These are phyloP conservation scores for Oryza officinalis DNA, from an alignment of 176 grass and related monocot genomes.

Conservation along the genomic window DNA sequence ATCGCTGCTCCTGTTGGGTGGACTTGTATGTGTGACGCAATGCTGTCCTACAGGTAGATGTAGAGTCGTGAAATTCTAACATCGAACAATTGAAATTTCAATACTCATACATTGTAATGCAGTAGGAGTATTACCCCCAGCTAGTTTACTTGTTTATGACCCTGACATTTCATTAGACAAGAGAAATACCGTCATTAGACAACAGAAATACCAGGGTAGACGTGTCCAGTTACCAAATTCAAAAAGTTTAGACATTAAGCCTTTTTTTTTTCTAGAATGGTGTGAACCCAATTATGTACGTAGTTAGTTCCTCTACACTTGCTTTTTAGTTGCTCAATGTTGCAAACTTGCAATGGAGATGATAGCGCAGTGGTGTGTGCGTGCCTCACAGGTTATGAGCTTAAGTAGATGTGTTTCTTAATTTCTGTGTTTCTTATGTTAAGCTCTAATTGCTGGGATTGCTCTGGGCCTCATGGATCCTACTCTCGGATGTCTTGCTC, in stretches of 20 bases:
- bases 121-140: conserved; percentile 3
- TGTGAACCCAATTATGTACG: not conserved
- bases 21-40: not conserved
- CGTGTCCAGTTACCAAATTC: not conserved
- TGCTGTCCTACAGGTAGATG: not conserved
- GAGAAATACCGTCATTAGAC: no score
- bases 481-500: conserved; percentile 75
- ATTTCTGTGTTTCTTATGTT: conserved; percentile 37
- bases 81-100: not conserved
- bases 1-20: not conserved
- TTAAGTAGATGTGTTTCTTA: not conserved
- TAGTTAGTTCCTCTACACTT: not conserved
- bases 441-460: conserved; percentile 72
- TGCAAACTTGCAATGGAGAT: conserved; percentile 3
- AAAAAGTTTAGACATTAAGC: not conserved
- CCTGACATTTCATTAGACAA: not conserved
- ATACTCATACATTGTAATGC: not conserved
- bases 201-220: not conserved
- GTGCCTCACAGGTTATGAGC: conserved; percentile 1
- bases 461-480: conserved; percentile 72
- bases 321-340: not conserved
- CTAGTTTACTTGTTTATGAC: conserved; percentile 5
- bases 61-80: not conserved
- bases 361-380: not conserved
- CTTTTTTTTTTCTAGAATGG: no score